Base-by-base conservation (phyloP, 2,329 filamentous ascomycete genomes). In the Colletotrichum euphorbiae region DNA sequence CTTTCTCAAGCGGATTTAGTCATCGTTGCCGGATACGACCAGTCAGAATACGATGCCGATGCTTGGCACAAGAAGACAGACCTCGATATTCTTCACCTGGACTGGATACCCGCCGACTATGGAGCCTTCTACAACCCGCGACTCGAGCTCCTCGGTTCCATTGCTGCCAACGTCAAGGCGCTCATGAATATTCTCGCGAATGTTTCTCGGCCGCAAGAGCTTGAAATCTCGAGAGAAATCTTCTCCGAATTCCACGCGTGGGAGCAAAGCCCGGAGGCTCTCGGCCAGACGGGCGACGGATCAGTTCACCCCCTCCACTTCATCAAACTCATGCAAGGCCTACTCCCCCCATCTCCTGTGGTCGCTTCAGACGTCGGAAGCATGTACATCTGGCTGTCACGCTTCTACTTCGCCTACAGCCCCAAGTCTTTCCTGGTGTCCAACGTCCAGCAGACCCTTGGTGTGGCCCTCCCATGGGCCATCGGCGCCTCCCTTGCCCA, bases 401-500 rank as follows among this genome's bases (percentile, higher is more conserved):
- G 81, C 1, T 80, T 78, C 74, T 83, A 82, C 75, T 80, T 78
- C 71, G 77, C 79, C 3, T 83, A 82, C 73, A 67, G 77, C 45
- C 82, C 82, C 3, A 80, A 80, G 15, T 78, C 77, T 0, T 79
- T 84, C 31, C 77, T 84, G 13, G 82, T 81, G 59, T 82, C 80
- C 54, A 82, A 84, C 70, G 82, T 82, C 2, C 82, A 84, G 73
- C 82, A 84, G 73, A 84, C 82, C 0, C 78, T 84, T 1, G 82
- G 82, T 43, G 80, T 84, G 2, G 82, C 80, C 4, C 76, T 84
- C 12, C 82, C 81, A 0, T 84, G 82, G 81, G 82, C 82, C 6
- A 84, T 84, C 52, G 81, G 80, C 12, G 79, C 82, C 0, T 83
- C 80, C 0, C 74, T 84, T 0, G 74, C 76, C 0, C 82, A 84